Evolutionary conservation across 768 basidiomycete species (phyloP), one percentile per base, ranked within the genome.

Genomic region (Russula compacta): DNA sequence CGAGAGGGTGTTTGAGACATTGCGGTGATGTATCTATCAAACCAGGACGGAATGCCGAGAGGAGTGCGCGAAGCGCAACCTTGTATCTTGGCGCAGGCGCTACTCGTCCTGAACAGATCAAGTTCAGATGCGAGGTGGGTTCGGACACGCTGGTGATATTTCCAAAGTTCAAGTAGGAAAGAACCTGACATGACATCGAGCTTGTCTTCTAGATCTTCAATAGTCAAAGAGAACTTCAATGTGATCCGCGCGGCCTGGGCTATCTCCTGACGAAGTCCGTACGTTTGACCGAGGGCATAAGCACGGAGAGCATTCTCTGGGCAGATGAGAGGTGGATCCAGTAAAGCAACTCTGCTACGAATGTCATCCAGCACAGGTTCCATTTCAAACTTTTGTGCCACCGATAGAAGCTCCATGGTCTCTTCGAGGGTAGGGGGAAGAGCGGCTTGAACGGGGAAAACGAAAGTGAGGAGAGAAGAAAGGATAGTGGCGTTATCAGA

Each of bases 101-200:
- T 29, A 29, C 24, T 29, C 24, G 24, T 29, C 24, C 24, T 29
- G 24, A 29, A 29, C 24, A 29, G 24, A 29, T 29, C 24, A 29
- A 29, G 24, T 3, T 29, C 15, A 4, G 43, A 35, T 6, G 9
- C 6, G 9, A 56, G 36, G 12, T 44, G 21, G 6, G 1, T 7
- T 33, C 32, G 40, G 1, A 61, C 55, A 3, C 47, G 35, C n/a
- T 11, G 44, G 21, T 60, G 53, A 43, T 55, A 60, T n/a, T 6
- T 8, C 59, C 59, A 55, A 7, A 60, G 59, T 15, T 60, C 40
- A 43, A 43, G 40, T 2, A 60, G 59, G 49, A 33, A n/a, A 4
- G 29, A 42, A 6, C 49, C 54, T 11, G 55, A 42, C 36, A 51
- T 29, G n/a, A 40, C 9, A 32, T 56, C 36, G 7, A 61, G 43